phyloP scores from a whole-genome alignment of 2,329 filamentous ascomycete species.

The Pezicula carpinea region DNA sequence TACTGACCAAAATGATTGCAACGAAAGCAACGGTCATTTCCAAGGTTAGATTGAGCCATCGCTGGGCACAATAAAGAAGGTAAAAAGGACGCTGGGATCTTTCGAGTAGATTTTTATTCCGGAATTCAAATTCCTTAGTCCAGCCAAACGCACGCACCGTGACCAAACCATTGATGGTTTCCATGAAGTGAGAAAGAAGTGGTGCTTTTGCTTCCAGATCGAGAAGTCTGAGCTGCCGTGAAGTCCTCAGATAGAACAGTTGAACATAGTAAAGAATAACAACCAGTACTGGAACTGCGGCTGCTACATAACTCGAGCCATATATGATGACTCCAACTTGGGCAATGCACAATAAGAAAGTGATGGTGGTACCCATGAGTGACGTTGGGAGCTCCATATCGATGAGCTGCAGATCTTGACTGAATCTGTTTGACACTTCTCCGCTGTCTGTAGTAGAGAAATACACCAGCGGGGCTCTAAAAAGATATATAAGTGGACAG shows the following conservation, averaged over 20 bases:
- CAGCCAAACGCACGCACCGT: slow-evolving; percentile 44
- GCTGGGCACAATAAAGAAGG: slow-evolving; percentile 48
- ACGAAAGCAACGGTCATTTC: slow-evolving; percentile 25
- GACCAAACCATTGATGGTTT: slow-evolving; percentile 38
- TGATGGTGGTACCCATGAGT: neutral
- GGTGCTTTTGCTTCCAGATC: slow-evolving; percentile 42
- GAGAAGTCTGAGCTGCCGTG: slow-evolving; percentile 43
- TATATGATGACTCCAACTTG: slow-evolving; percentile 34
- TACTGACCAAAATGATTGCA: slow-evolving; percentile 13
- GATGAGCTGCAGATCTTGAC: slow-evolving; percentile 23
- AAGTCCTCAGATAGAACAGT: slow-evolving; percentile 42
- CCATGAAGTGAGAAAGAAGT: slow-evolving; percentile 43
- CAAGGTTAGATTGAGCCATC: slow-evolving; percentile 53
- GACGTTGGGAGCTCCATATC: slow-evolving; percentile 23
- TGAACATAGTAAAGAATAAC: slow-evolving; percentile 25
- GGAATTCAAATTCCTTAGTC: slow-evolving; percentile 16
- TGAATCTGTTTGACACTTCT: slow-evolving; percentile 15
- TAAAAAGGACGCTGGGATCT: slow-evolving; percentile 52
- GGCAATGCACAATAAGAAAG: slow-evolving; percentile 2
- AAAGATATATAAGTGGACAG: neutral
- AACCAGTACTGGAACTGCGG: slow-evolving; percentile 19
- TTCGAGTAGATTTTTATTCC: slow-evolving; percentile 36
- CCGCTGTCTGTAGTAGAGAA: slow-evolving; percentile 9
- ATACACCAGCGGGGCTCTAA: slow-evolving; percentile 7
- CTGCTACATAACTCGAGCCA: slow-evolving; percentile 21